Base-by-base conservation (phyloP, 768 basidiomycete species). In the Exsudoporus frostii region DNA sequence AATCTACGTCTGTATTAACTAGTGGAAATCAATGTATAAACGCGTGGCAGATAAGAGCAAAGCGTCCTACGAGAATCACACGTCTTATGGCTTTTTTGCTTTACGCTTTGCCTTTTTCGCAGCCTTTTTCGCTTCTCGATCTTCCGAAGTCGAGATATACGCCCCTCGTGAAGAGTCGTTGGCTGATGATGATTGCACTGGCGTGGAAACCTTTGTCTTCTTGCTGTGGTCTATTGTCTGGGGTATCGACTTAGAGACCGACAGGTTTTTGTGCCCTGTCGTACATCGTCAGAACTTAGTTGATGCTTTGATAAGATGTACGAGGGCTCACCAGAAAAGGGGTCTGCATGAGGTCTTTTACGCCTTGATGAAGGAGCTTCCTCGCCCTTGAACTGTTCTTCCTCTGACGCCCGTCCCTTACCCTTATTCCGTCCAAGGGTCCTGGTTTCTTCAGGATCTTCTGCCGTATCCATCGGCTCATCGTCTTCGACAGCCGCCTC, bases 341-440 rank as follows among this genome's bases (percentile, higher is more conserved):
- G 83, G 68, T 89, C 87, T 27, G 86, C 62, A 0, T 67, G 70
- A 27, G 77, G 75, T 59, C 84, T 75, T 65, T 78, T 76, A 29
- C 80, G 78, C 65, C 80, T 82, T 7, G 56, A 48, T 9, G 62
- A 64, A 27, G 55, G 37, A 32, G 44, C 47, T 17, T 58, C 30
- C 22, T 54, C 63, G 10, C 9, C 53, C n/a, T 30, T 37, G 30
- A 48, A 46, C 33, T 54, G 51, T 50, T 55, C 60, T 6, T 45
- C 65, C 13, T 61, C 68, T 45, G 68, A 70, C 11, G 71, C 72
- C 51, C 76, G 76, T 10, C 62, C 65, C 43, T 76, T 76, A 6
- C 70, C 70, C 50, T 76, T 75, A 37, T 61, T 65, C 10, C 61
- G 52, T 30, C 36, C 8, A 14, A 44, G 50, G 33, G 41, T 39